Evolutionary conservation across 2,329 filamentous ascomycete genomes (phyloP), one percentile per base, ranked within the genome.

Genomic region (Cladophialophora bantiana): DNA sequence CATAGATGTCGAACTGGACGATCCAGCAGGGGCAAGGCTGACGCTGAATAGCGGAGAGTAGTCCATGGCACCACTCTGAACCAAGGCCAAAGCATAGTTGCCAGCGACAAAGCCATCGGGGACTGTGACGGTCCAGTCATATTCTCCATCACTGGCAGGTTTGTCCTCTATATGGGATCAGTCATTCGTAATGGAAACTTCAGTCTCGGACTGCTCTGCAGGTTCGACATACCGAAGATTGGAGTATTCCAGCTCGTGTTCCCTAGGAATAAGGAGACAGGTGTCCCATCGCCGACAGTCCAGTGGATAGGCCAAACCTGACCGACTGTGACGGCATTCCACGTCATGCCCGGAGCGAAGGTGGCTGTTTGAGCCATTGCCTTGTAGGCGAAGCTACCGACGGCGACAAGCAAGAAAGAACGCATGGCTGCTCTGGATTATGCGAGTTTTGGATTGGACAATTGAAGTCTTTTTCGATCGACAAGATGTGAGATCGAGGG

Each of bases 291-390:
- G 7, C 71, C 71, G 31, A 62, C 52, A 36, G 66, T 66, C 64
- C 65, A 73, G 7, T 62, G 55, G 60, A 73, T 68, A 2, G 65
- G 62, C 68, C 67, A 68, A 31, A 67, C 34, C 34, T 70, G 59
- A 54, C 70, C 71, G 13, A 67, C 63, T 10, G 64, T 66, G 53
- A 69, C 70, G 48, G 42, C 42, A 26, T 18, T 58, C 62, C 68
- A 72, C 13, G 68, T 67, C 57, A 68, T 70, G 58, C 61, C 65
- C 12, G 59, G 42, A 60, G 50, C 52, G 59, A 73, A 72, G 26
- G 53, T 20, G 26, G 67, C 59, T 20, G 65, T 65, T 38, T 68
- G 64, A 50, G 68, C 70, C 45, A 70, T 50, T 26, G 65, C 70
- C 48, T 52, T 53, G 40, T 52, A 59, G 57, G 68, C 68, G 18